Conservation (phyloP, 78 protist genomes). For the Bodo saltans region DNA sequence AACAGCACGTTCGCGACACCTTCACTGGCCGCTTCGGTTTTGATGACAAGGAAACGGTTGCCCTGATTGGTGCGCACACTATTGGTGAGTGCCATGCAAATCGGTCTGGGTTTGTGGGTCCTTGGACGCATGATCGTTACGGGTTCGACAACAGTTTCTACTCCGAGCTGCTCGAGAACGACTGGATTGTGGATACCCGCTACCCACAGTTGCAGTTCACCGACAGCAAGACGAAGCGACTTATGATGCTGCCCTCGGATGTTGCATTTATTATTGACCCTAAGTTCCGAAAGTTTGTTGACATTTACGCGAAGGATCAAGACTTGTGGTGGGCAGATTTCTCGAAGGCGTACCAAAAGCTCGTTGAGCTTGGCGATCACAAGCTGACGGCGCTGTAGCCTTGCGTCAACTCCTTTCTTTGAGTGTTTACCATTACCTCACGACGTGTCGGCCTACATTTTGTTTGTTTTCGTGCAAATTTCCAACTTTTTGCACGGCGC, state of each 20-base stretch:
- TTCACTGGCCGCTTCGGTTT: conserved; percentile 56
- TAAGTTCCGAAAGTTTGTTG: conserved; percentile 35
- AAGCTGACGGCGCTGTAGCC: neutral
- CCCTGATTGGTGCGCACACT: conserved; percentile 69
- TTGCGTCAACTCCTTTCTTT: too few relatives aligned
- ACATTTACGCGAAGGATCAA: conserved; percentile 57
- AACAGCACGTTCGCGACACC: conserved; percentile 37
- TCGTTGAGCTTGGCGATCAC: conserved; percentile 32
- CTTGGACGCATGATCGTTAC: conserved; percentile 58
- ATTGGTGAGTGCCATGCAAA: conserved; percentile 60
- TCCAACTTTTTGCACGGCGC: too few relatives aligned
- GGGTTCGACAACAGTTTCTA: conserved; percentile 50
- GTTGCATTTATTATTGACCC: conserved; percentile 56
- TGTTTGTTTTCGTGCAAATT: too few relatives aligned
- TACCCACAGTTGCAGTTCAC: conserved; percentile 34
- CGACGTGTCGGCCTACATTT: too few relatives aligned
- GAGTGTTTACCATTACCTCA: too few relatives aligned
- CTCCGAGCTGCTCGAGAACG: conserved; percentile 29
- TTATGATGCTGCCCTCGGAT: conserved; percentile 70
- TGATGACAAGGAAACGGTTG: conserved; percentile 62
- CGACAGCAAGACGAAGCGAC: conserved; percentile 36
- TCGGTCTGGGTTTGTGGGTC: conserved; percentile 52
- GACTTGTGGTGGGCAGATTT: conserved; percentile 53
- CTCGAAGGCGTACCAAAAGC: conserved; percentile 47
- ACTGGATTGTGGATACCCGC: neutral